Evolutionary conservation across 2,329 filamentous ascomycete genomes (phyloP), one percentile per base, ranked within the genome.

Genomic region (Cladosporium sp.): DNA sequence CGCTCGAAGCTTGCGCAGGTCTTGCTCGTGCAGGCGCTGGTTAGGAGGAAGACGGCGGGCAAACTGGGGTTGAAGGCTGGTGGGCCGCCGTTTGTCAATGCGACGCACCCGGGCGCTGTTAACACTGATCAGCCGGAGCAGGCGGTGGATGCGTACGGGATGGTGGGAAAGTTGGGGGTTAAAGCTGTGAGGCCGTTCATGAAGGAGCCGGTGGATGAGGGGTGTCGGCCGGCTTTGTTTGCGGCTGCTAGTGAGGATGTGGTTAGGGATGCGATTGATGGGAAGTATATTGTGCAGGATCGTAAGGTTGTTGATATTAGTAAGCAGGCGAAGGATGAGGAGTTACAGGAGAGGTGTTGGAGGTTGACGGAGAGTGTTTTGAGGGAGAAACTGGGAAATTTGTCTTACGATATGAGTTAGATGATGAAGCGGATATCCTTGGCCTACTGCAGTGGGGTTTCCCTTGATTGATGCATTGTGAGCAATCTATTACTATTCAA

Each of bases 1-100:
- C 71, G 76, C 43, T 71, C 69, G 7, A 79, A 79, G 59, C 70
- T 79, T 12, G 74, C 74, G 1, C 71, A 77, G 52, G 62, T 79
- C 12, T 61, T 78, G 5, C 73, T 76, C 37, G 65, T 71, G 8
- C 69, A 67, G 7, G 69, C 72, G 1, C 60, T 79, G 1, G 60
- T 69, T 22, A 62, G 68, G 19, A 67, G 72, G 15, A 68, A 71
- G 49, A 59, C 64, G 20, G 61, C 64, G 4, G 66, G 68, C 8
- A 54, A 73, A 51, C 58, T 74, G 12, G 67, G 65, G n/a, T 61
- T 63, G 37, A 50, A 52, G 19, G 42, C 61, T 2, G 52, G 56
- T 32, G 42, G 54, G 19, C 47, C 54, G 32, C 70, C 75, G 2
- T 77, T 68, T 65, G 70, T 76, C 58, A 76, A 76, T 47, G 73